phyloP scores from a whole-genome alignment of 768 basidiomycete species.

The Nidularia pulvinata region DNA sequence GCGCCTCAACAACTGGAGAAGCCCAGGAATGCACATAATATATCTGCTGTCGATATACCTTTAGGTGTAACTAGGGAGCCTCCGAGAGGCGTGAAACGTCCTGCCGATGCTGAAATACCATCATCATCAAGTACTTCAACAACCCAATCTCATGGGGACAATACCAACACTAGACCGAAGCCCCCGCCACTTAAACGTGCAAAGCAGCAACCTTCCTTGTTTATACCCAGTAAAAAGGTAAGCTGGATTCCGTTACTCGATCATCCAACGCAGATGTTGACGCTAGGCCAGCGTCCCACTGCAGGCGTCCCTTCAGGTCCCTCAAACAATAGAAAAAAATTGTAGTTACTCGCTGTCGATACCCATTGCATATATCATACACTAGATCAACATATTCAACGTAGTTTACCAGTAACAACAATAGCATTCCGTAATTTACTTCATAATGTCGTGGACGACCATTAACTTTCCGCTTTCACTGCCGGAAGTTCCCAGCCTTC shows the following conservation, averaged over 20 bases:
- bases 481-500: constrained; percentile 89
- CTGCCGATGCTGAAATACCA: constrained; percentile 3
- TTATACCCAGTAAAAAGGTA: constrained; percentile 58
- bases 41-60: constrained; percentile 21
- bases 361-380: too few species aligned
- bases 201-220: constrained; percentile 42
- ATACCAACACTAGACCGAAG: constrained; percentile 14
- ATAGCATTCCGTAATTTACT: too few species aligned
- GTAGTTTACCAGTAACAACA: too few species aligned
- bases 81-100: not conserved
- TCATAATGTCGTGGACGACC: too few species aligned
- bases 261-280: too few species aligned
- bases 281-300: too few species aligned
- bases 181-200: constrained; percentile 30
- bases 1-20: too few species aligned
- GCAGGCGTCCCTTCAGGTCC: too few species aligned
- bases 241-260: too few species aligned
- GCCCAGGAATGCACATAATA: not conserved
- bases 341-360: too few species aligned
- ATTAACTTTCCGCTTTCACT: constrained; percentile 36
- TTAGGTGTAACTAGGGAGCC: not conserved
- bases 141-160: constrained; percentile 5
- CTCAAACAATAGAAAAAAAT: too few species aligned
- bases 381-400: too few species aligned
- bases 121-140: not conserved